Evolutionary conservation across 2,329 filamentous ascomycete genomes (phyloP).

Genomic region (Pseudonectria buxi): DNA sequence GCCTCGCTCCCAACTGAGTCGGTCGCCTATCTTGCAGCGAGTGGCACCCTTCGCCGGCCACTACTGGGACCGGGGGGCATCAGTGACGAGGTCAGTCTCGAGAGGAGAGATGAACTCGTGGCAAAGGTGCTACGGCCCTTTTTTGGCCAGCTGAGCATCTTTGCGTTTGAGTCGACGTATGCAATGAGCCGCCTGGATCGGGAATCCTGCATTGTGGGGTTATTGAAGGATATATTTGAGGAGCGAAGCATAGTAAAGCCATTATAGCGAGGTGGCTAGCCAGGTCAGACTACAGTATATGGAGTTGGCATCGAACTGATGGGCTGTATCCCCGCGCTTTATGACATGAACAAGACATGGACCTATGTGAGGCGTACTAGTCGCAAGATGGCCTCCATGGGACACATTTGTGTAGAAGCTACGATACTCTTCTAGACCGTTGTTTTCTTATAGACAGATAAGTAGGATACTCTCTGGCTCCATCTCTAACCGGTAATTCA

Average conservation of each 20-base stretch:
- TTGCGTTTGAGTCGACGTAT: constrained; percentile 88
- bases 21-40: constrained; percentile 29
- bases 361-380: no score
- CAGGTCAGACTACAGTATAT: neutral
- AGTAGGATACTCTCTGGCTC: no score
- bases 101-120: constrained; percentile 62
- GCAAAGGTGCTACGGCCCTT: constrained; percentile 78
- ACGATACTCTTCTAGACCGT: no score
- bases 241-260: constrained; percentile 62
- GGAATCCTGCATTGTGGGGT: constrained; percentile 53
- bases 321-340: neutral
- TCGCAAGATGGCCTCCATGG: no score
- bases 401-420: no score
- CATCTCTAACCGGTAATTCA: no score
- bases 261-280: constrained; percentile 30
- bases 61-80: constrained; percentile 47
- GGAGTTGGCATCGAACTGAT: no score
- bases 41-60: constrained; percentile 36
- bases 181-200: constrained; percentile 67
- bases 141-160: constrained; percentile 86
- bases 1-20: constrained; percentile 30
- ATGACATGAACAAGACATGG: no score
- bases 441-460: no score
- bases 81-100: constrained; percentile 48
- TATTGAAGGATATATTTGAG: constrained; percentile 73